These are phyloP conservation scores for Nephelium lappaceum DNA, from an alignment of 345 rosid species.

Conservation along the genomic window DNA sequence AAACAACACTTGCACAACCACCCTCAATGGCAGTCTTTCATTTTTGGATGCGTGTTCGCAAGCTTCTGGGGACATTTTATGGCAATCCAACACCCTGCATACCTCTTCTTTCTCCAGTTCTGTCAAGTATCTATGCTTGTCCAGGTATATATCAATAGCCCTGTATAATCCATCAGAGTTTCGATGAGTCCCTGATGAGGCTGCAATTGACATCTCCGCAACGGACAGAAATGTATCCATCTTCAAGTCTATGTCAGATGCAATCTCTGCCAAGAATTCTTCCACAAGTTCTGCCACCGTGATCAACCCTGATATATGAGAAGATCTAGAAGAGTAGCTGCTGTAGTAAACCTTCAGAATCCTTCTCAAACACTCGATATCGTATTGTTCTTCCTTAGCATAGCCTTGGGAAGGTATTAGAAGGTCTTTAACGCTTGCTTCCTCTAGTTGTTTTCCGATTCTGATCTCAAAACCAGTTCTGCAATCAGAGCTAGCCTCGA, in stretches of 20 bases:
- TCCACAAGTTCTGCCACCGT: slow-evolving; percentile 68
- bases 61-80: slow-evolving; percentile 65
- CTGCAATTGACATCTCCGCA: slow-evolving; percentile 56
- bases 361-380: slow-evolving; percentile 59
- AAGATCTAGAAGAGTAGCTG: slow-evolving; percentile 25
- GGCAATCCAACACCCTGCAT: slow-evolving; percentile 65
- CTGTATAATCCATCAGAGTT: slow-evolving; percentile 70
- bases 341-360: slow-evolving; percentile 59
- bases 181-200: slow-evolving; percentile 42
- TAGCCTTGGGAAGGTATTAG: slow-evolving; percentile 52
- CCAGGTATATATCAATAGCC: slow-evolving; percentile 71
- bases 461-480: slow-evolving; percentile 66
- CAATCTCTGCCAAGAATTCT: slow-evolving; percentile 62
- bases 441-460: slow-evolving; percentile 75
- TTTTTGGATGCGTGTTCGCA: slow-evolving; percentile 63
- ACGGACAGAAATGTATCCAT: slow-evolving; percentile 49
- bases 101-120: slow-evolving; percentile 66
- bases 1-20: slow-evolving; percentile 56
- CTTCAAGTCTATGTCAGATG: slow-evolving; percentile 58
- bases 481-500: slow-evolving; percentile 59
- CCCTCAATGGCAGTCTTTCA: slow-evolving; percentile 65
- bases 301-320: slow-evolving; percentile 31
- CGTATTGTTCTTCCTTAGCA: slow-evolving; percentile 53
- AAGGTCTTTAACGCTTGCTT: slow-evolving; percentile 62
- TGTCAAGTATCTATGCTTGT: slow-evolving; percentile 59